Conservation (phyloP, 2,329 filamentous ascomycete genomes). For the Alternaria conjuncta region DNA sequence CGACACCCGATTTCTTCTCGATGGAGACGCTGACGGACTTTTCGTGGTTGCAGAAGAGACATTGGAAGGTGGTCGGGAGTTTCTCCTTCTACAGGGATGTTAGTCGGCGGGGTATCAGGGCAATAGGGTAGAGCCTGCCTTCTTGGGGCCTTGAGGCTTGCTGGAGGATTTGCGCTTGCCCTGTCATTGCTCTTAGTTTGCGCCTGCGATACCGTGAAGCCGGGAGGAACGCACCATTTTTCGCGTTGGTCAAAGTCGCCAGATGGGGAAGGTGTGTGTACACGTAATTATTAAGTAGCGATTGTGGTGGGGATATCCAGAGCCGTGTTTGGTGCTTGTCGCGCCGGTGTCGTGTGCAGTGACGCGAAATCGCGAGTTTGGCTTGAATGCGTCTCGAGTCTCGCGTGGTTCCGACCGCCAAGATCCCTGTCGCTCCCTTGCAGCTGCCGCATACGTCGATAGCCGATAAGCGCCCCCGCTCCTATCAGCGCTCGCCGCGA, state of each 20-base stretch:
- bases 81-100: constrained; percentile 61
- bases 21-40: constrained; percentile 89
- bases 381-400: constrained; percentile 3
- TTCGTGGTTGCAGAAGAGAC: constrained; percentile 98
- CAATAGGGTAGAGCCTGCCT: constrained; percentile 59
- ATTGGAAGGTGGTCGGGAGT: constrained; percentile 85
- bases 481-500: constrained; percentile 30
- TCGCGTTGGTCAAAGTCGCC: neutral
- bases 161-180: constrained; percentile 90
- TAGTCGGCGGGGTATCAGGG: constrained; percentile 6
- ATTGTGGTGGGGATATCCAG: neutral
- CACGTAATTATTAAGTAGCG: neutral
- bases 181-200: constrained; percentile 49
- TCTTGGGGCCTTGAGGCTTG: constrained; percentile 82
- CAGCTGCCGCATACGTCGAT: constrained; percentile 33
- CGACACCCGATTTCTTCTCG: constrained; percentile 89
- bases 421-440: constrained; percentile 25
- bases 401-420: constrained; percentile 33
- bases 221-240: constrained; percentile 29
- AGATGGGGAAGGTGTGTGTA: neutral
- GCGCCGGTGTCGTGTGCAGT: constrained; percentile 9
- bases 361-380: constrained; percentile 17
- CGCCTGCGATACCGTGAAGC: constrained; percentile 17
- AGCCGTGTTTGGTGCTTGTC: neutral
- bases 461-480: constrained; percentile 39